Evolutionary conservation across 1,284 basidiomycete species (phyloP).

Genomic region (Xerocomus nothofagi): DNA sequence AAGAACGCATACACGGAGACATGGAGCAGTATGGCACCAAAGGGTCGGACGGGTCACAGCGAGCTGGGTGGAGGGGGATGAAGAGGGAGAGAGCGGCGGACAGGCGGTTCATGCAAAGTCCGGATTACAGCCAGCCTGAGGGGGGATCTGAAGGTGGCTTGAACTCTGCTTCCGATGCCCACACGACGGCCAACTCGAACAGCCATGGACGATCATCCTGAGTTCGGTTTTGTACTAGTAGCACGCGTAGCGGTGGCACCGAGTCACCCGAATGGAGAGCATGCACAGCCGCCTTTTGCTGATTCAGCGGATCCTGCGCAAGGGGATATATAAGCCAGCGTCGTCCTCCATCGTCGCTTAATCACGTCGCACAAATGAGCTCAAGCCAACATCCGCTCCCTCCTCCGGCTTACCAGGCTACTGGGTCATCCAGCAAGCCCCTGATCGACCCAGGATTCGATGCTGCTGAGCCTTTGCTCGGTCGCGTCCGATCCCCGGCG

Average conservation of each 20-base stretch:
- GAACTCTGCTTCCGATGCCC: slow-evolving; percentile 10
- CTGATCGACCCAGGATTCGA: slow-evolving; percentile 33
- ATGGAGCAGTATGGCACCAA: too few relatives aligned
- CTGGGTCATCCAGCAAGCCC: slow-evolving; percentile 38
- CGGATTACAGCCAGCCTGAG: slow-evolving; percentile 35
- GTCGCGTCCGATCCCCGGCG: slow-evolving; percentile 42
- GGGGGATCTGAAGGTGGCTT: slow-evolving; percentile 6
- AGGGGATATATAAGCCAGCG: slow-evolving; percentile 15
- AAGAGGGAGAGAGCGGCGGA: not conserved
- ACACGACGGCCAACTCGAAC: slow-evolving; percentile 13
- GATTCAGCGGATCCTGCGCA: slow-evolving; percentile 24
- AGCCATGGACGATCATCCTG: slow-evolving; percentile 6
- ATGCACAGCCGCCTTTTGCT: slow-evolving; percentile 28
- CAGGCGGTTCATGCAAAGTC: slow-evolving; percentile 25
- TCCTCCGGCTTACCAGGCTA: slow-evolving; percentile 52
- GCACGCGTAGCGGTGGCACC: too few relatives aligned
- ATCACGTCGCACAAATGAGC: slow-evolving; percentile 28
- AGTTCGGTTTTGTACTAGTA: too few relatives aligned
- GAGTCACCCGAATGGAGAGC: slow-evolving; percentile 4
- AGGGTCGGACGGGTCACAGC: not conserved
- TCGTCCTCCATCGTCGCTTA: slow-evolving; percentile 20
- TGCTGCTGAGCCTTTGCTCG: slow-evolving; percentile 48
- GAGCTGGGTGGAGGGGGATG: not conserved
- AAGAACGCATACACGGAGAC: slow-evolving; percentile 7
- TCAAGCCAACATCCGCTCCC: slow-evolving; percentile 47